Evolutionary conservation across 805 yeast species (phyloP), one percentile per base, ranked within the genome.

Genomic region (Hanseniaspora pseudoguilliermondii): DNA sequence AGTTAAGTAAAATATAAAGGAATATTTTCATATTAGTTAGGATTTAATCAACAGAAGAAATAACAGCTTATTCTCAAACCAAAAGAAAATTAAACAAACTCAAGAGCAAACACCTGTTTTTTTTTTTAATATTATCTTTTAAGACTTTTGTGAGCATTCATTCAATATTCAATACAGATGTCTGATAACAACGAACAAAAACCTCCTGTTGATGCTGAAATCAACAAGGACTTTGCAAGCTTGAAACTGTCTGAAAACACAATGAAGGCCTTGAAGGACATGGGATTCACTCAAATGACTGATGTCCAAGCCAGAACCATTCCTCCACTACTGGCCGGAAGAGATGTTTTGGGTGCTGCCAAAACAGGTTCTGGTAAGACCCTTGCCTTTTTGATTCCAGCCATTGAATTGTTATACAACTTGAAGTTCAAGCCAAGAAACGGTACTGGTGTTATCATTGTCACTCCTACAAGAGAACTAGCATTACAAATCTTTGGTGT

Each of bases 291-390:
- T 15, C 83, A 73, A 53, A 87, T 93, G 97, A 95, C 99, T 1
- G 81, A 83, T 60, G 97, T 93, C 10, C 99, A 93, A 71, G 84
- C 95, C 29, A 82, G 91, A 71, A 89, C 98, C 13, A 93, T 93
- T 56, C 97, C 98, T 7, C 97, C 98, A 11, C 75, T 93, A 59
- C 72, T 95, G 60, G 97, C 97, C 0, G 98, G 98, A 46, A 81
- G 91, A 63, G 99, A 93, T 71, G 97, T 95, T 21, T 76, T 93
- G 55, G 99, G 98, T 62, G 98, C 98, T n/a, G 99, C 99, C 57
- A 91, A 90, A 73, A 93, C 99, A 2, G 99, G 99, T 55, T 89
- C 97, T 1, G 99, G 99, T 68, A 93, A 93, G 73, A 93, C 99
- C 0, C 73, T 95, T 59, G 97, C 99, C 10, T 93, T 93, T 64